These are phyloP conservation scores for Acacia concinna DNA, from an alignment of 331 rosid species.

Conservation along the genomic window DNA sequence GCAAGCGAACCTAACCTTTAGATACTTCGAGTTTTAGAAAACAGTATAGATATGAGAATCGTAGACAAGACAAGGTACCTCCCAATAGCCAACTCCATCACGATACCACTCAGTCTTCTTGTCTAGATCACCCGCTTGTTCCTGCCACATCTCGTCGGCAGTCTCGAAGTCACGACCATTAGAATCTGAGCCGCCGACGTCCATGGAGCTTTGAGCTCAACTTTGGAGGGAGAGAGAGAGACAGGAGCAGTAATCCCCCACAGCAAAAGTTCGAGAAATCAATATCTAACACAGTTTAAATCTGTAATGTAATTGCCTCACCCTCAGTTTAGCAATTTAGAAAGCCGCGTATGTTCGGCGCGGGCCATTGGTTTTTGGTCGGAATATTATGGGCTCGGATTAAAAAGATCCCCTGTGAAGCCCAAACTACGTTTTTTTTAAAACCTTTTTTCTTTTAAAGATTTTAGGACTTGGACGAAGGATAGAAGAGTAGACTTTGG, in stretches of 20 bases:
- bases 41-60: background rate
- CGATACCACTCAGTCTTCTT: constrained; percentile 80
- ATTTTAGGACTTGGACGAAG: too few species aligned
- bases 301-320: background rate
- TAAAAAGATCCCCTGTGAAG: too few species aligned
- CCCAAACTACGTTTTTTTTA: too few species aligned
- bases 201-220: constrained; percentile 41
- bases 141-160: constrained; percentile 91
- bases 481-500: too few species aligned
- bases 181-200: constrained; percentile 65
- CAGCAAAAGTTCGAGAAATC: background rate
- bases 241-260: background rate
- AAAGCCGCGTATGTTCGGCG: background rate
- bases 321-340: background rate
- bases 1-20: background rate
- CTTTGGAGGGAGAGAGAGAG: background rate
- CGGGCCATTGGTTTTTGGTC: too few species aligned
- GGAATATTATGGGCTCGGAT: too few species aligned
- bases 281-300: too few species aligned
- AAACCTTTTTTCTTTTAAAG: too few species aligned
- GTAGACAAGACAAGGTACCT: constrained; percentile 40
- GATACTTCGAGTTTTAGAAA: background rate
- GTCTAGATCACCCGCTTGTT: constrained; percentile 64
- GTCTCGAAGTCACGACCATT: constrained; percentile 67
- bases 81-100: constrained; percentile 89